Base-by-base conservation (phyloP, 257 asterid species). In the Leptodermis oblonga region DNA sequence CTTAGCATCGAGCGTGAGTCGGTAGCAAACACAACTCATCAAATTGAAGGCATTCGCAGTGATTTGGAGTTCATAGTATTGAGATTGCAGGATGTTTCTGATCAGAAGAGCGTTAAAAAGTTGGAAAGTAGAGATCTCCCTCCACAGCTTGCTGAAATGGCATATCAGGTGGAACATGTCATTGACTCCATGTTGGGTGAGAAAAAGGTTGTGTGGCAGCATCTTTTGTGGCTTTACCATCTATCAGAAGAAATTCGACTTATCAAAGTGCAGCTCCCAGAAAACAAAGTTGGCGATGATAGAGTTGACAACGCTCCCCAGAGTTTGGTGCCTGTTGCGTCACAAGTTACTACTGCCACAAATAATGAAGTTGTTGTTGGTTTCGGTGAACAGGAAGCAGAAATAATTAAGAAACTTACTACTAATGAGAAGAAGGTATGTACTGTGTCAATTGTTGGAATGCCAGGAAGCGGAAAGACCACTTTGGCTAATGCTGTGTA, bases 401-500 rank as follows among this genome's bases (percentile, higher is more conserved):
- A 54, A 30, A 54, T 54, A 25, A 54, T 25, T 54, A 31, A 54
- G 0, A 25, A 3, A 2, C 61, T 54, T 54, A 54, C 33, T 13
- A 13, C 1, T 4, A 13, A 0, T 12, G 8, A 30, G 10, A 12
- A 0, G n/a, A 62, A 26, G 42, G 26, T 42, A 48, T 37, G 63
- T 17, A 34, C 42, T 0, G 64, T 75, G 33, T 51, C 71, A 0
- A 26, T 75, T 13, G 60, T 59, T 39, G 70, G 30, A 37, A 54
- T 54, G 61, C 51, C 46, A 3, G 52, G 30, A 51, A 51, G 20
- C 22, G 58, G 58, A 3, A 51, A 51, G 58, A 51, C 58, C 26
- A 51, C 58, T 51, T 13, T 14, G 15, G 51, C 53, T 3, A 43
- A 62, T 37, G 10, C 37, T 37, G 36, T 37, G 13, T 62, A 23